Conservation (phyloP, 1,284 basidiomycete genomes). For the Ustilago shanxiensis region DNA sequence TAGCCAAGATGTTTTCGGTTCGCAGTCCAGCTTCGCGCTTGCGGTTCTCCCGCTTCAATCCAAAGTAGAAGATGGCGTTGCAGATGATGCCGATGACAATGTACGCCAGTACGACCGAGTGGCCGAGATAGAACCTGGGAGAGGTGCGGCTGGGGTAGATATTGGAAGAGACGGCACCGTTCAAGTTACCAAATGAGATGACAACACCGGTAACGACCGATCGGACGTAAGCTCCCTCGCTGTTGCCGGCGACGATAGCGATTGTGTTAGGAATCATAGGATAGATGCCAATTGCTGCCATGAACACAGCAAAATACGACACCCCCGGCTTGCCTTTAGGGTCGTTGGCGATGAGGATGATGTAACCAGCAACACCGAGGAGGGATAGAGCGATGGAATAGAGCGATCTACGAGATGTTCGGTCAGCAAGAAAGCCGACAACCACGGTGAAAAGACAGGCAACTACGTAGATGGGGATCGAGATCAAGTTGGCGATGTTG, state of each 20-base stretch:
- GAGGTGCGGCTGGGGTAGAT: slow-evolving; percentile 77
- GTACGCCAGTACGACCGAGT: slow-evolving; percentile 79
- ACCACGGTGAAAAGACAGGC: slow-evolving; percentile 78
- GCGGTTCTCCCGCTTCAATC: slow-evolving; percentile 76
- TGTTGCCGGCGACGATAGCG: slow-evolving; percentile 80
- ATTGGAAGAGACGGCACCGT: slow-evolving; percentile 78
- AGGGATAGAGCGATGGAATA: slow-evolving; percentile 74
- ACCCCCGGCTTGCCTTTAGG: slow-evolving; percentile 72
- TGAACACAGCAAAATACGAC: slow-evolving; percentile 79
- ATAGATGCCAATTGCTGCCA: slow-evolving; percentile 75
- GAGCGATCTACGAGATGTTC: slow-evolving; percentile 75
- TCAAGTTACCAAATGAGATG: slow-evolving; percentile 68
- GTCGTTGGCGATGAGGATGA: slow-evolving; percentile 76
- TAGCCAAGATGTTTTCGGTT: slow-evolving; percentile 76
- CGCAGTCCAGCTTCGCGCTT: slow-evolving; percentile 77
- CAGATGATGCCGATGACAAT: slow-evolving; percentile 77
- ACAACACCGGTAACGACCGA: slow-evolving; percentile 76
- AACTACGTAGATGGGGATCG: slow-evolving; percentile 56
- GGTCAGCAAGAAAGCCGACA: slow-evolving; percentile 77
- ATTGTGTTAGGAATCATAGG: slow-evolving; percentile 79
- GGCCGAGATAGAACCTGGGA: slow-evolving; percentile 80
- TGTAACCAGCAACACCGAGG: slow-evolving; percentile 75
- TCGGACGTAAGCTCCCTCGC: slow-evolving; percentile 82
- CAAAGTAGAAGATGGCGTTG: slow-evolving; percentile 73
- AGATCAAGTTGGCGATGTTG: slow-evolving; percentile 61